Evolutionary conservation across 192 early-diverging fungal species (phyloP).

Genomic region (Entophlyctis helioformis): DNA sequence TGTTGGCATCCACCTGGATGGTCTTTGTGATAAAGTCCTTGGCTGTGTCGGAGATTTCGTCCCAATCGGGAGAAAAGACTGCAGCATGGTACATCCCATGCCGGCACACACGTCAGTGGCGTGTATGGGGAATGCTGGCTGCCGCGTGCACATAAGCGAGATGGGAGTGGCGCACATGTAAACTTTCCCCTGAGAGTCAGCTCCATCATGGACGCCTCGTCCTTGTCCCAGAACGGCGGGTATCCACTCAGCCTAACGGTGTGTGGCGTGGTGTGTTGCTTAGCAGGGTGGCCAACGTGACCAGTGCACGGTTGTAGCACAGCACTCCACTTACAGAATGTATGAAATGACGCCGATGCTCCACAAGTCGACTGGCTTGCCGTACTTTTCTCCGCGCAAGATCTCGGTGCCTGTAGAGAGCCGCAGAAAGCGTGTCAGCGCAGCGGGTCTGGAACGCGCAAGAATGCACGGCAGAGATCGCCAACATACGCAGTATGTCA

Average conservation of each 20-base stretch:
- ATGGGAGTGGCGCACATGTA: background rate
- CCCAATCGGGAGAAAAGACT: constrained; percentile 30
- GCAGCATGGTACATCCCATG: background rate
- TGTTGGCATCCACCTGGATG: constrained; percentile 41
- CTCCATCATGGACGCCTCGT: constrained; percentile 39
- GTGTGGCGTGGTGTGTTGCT: too few species aligned
- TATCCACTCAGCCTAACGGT: constrained; percentile 22
- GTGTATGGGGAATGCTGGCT: too few species aligned
- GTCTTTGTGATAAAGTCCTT: constrained; percentile 54
- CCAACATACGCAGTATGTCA: constrained; percentile 14
- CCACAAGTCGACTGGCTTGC: constrained; percentile 57
- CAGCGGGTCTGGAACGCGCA: too few species aligned
- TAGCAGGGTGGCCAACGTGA: too few species aligned
- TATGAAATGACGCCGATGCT: constrained; percentile 42
- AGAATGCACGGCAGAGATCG: too few species aligned
- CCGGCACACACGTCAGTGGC: too few species aligned
- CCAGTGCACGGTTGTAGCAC: too few species aligned
- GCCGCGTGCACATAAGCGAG: background rate
- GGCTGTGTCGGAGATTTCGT: constrained; percentile 24
- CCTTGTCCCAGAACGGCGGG: constrained; percentile 29
- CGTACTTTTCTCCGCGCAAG: constrained; percentile 35
- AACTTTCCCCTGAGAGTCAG: constrained; percentile 3
- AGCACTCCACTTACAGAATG: too few species aligned
- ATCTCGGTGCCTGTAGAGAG: too few species aligned
- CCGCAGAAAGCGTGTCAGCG: too few species aligned